These are phyloP conservation scores for Melampsora americana DNA, from an alignment of 1,284 basidiomycete species.

Conservation along the genomic window DNA sequence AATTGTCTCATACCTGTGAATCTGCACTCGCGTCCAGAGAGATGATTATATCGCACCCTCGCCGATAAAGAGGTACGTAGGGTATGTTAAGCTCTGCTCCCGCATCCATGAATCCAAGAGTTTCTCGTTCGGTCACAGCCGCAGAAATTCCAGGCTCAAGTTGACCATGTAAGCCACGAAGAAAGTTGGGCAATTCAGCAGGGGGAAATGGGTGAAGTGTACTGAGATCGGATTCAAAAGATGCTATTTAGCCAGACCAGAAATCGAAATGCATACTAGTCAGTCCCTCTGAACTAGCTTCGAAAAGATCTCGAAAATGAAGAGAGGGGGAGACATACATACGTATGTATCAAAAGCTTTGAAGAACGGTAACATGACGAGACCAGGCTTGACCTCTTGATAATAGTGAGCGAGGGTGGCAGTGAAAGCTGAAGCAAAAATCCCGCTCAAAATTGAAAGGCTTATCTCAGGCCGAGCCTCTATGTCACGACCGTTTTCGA, in stretches of 20 bases:
- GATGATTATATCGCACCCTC: slow-evolving; percentile 57
- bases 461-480: slow-evolving; percentile 57
- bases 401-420: slow-evolving; percentile 55
- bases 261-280: background rate
- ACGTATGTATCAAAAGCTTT: slow-evolving; percentile 54
- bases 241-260: slow-evolving; percentile 45
- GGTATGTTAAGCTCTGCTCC: slow-evolving; percentile 56
- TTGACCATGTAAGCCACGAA: slow-evolving; percentile 55
- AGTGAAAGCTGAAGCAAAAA: slow-evolving; percentile 58
- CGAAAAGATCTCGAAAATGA: background rate
- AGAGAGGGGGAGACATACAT: slow-evolving; percentile 34
- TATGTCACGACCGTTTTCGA: slow-evolving; percentile 54
- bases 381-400: slow-evolving; percentile 55
- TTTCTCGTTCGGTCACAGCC: slow-evolving; percentile 54
- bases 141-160: slow-evolving; percentile 54
- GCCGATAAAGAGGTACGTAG: slow-evolving; percentile 56
- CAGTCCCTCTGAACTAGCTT: background rate
- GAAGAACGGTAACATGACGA: slow-evolving; percentile 55
- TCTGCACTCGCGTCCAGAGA: slow-evolving; percentile 58
- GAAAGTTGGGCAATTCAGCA: slow-evolving; percentile 56
- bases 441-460: slow-evolving; percentile 56
- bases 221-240: slow-evolving; percentile 55
- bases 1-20: slow-evolving; percentile 52
- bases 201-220: slow-evolving; percentile 57
- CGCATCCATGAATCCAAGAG: slow-evolving; percentile 57